phyloP scores from a whole-genome alignment of 306 rosid genomes.

The Gleditsia sinensis region DNA sequence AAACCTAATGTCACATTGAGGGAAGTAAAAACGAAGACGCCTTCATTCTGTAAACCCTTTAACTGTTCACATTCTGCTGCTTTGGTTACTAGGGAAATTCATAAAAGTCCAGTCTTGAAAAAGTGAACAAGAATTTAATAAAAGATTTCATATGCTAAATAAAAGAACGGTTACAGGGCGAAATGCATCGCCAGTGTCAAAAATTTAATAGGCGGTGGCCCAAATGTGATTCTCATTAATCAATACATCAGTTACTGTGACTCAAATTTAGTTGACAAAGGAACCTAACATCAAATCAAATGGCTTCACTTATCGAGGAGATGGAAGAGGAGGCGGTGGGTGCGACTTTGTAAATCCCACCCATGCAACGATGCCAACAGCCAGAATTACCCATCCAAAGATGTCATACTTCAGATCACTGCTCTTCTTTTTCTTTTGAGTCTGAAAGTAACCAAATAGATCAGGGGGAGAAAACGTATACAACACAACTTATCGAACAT shows the following conservation, averaged over 20 bases:
- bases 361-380: constrained; percentile 56
- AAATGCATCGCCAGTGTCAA: neutral
- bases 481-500: neutral
- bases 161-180: neutral
- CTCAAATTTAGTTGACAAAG: constrained; percentile 1
- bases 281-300: neutral
- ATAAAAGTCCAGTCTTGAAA: neutral
- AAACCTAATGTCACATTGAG: too few species aligned
- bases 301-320: constrained; percentile 34
- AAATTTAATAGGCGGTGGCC: neutral
- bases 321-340: constrained; percentile 26
- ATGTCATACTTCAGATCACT: constrained; percentile 55
- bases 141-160: neutral
- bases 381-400: constrained; percentile 53
- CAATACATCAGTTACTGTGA: constrained; percentile 5
- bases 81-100: too few species aligned
- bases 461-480: neutral
- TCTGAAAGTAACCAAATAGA: neutral
- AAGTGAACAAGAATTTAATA: neutral
- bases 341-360: constrained; percentile 51
- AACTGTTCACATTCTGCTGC: too few species aligned
- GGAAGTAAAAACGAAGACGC: too few species aligned
- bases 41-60: too few species aligned
- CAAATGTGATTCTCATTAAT: constrained; percentile 26
- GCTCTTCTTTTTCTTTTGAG: constrained; percentile 45